Base-by-base conservation (phyloP, 2,329 filamentous ascomycete species). In the Talaromyces sp. region DNA sequence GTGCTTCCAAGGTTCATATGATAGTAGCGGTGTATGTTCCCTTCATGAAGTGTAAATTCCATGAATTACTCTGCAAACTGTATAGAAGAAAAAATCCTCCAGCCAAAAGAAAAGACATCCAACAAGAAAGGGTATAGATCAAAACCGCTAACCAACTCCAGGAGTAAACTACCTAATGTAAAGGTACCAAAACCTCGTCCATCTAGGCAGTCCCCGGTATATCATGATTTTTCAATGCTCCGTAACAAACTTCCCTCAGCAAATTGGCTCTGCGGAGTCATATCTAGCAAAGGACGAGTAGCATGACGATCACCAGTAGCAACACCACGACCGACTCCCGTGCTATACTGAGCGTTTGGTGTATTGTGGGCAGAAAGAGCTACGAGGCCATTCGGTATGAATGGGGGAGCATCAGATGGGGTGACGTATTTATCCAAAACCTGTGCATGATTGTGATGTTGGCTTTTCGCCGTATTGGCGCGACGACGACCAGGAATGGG, bases 201-300 rank as follows among this genome's bases (percentile, higher is more conserved):
- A 7, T 28, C 25, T 4, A 28, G 25, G 7, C 25, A 28, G 25
- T 4, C 25, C 25, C 25, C 25, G 4, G n/a, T 15, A 35, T 3
- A 52, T 52, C 17, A 52, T 13, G 43, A 66, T 37, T 56, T 58
- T 53, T 74, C 70, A 37, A 72, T 65, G 40, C 69, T 66, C n/a
- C 71, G 67, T 13, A 79, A 64, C 46, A 79, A 60, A 64, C 77
- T 79, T 2, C 77, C 77, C 60, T 77, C 73, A 3, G 68, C 71
- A 61, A 78, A 79, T 5, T 73, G 71, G 31, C 72, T 78, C 11
- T 69, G 66, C 0, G 70, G 67, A 4, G 68, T 68, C 55, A 79
- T 61, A 61, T 79, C 75, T 11, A 79, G 63, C 66, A 80, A 67
- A 9, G 77, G 77, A 53, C 70, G 71, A 5, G 67, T 67, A 1